A percentile compares a stretch with the other conserved stretches of the same genome.
Conservation (phyloP, 2,329 filamentous ascomycete genomes). For the Aspergillus sp. region DNA sequence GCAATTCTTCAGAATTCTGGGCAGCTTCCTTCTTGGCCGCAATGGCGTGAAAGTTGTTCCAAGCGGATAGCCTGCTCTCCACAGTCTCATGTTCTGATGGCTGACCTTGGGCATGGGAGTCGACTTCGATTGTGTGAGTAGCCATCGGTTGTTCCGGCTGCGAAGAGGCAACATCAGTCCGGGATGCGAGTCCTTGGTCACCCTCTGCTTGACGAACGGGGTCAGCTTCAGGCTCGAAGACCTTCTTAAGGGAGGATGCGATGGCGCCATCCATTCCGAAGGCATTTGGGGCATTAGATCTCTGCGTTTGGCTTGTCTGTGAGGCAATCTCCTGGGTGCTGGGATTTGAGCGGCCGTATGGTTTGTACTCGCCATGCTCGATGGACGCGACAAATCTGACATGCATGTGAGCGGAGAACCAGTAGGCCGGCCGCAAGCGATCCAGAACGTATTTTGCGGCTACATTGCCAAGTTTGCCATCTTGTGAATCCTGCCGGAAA, state of each 20-base stretch:
- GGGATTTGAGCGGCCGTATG: constrained; percentile 2
- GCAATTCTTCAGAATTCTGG: constrained; percentile 29
- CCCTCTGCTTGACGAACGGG: neutral
- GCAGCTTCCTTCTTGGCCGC: constrained; percentile 33
- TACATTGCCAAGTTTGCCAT: constrained; percentile 73
- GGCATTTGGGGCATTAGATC: constrained; percentile 1
- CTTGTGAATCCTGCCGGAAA: constrained; percentile 72
- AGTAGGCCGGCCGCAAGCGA: constrained; percentile 75
- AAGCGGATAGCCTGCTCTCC: constrained; percentile 30
- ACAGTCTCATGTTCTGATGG: neutral
- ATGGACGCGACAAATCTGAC: constrained; percentile 74
- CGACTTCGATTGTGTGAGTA: neutral
- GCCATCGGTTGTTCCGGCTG: neutral
- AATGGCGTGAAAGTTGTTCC: constrained; percentile 37
- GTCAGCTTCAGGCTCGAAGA: constrained; percentile 2
- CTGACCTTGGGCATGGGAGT: neutral
- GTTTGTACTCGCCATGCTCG: constrained; percentile 41
- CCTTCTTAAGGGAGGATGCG: constrained; percentile 11
- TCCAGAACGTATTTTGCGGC: constrained; percentile 81
- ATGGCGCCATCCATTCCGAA: constrained; percentile 23
- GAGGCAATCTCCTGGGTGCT: constrained; percentile 2
- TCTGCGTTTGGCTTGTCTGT: neutral
- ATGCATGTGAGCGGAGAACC: constrained; percentile 94
- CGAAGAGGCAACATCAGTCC: neutral
- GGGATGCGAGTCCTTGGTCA: neutral